Conservation (phyloP, 2,329 filamentous ascomycete species). For the Scortechinia acanthostroma region DNA sequence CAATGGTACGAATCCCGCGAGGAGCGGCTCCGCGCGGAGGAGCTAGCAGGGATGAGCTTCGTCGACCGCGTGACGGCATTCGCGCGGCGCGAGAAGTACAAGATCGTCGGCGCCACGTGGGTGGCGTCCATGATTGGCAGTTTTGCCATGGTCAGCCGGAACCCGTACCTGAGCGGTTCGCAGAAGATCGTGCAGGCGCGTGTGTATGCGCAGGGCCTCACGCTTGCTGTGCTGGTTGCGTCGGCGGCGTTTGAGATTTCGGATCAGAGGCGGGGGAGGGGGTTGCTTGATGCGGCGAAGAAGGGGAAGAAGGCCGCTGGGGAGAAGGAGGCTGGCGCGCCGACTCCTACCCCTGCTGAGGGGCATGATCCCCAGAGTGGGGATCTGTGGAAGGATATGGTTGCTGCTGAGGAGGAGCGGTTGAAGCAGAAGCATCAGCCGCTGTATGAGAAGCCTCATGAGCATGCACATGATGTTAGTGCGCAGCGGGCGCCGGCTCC, state of each 20-base stretch:
- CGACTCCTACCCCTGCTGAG: not conserved
- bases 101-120: constrained; percentile 78
- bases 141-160: constrained; percentile 70
- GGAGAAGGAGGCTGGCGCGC: not conserved
- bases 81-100: constrained; percentile 76
- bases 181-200: constrained; percentile 93
- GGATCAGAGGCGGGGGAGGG: not conserved
- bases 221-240: constrained; percentile 75
- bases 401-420: constrained; percentile 1
- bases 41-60: constrained; percentile 45
- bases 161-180: constrained; percentile 63
- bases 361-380: not conserved
- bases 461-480: not conserved
- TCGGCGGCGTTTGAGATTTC: constrained; percentile 72
- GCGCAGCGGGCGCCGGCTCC: not conserved
- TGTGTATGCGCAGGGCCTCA: constrained; percentile 87
- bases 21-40: constrained; percentile 42
- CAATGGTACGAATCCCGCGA: constrained; percentile 60
- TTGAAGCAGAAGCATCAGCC: not conserved
- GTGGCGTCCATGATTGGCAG: constrained; percentile 71
- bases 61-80: constrained; percentile 62
- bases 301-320: not conserved
- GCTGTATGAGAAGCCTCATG: not conserved
- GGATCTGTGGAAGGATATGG: constrained; percentile 2
- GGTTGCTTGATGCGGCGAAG: not conserved